These are phyloP conservation scores for Hippophae rhamnoides DNA, from an alignment of 306 rosid species.

Conservation along the genomic window DNA sequence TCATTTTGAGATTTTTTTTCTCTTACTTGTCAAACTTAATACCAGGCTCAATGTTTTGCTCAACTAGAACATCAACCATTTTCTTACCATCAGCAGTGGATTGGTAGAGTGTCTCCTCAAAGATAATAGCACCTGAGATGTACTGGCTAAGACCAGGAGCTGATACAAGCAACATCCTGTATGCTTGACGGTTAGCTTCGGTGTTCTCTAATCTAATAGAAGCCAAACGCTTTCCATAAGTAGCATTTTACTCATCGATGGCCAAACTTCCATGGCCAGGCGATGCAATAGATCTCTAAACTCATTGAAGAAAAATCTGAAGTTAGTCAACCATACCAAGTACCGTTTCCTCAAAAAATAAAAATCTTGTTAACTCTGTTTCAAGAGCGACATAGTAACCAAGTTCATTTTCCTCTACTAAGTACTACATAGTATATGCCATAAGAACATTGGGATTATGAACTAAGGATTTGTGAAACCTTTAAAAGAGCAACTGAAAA, in stretches of 20 bases:
- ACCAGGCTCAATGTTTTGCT: slow-evolving; percentile 64
- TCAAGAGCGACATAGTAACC: no score
- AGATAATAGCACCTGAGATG: slow-evolving; percentile 73
- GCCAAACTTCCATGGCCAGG: slow-evolving; percentile 90
- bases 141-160: slow-evolving; percentile 59
- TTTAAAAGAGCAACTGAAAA: no score
- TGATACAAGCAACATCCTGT: slow-evolving; percentile 61
- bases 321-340: no score
- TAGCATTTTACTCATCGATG: slow-evolving; percentile 82
- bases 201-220: slow-evolving; percentile 81
- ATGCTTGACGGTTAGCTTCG: slow-evolving; percentile 79
- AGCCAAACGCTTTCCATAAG: slow-evolving; percentile 76
- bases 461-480: no score
- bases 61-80: slow-evolving; percentile 54
- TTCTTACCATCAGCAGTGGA: slow-evolving; percentile 62
- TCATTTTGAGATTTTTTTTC: background rate
- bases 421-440: no score
- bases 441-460: no score
- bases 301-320: no score
- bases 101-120: slow-evolving; percentile 83
- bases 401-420: no score
- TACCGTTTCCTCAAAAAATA: no score
- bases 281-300: slow-evolving; percentile 59
- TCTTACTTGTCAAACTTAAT: slow-evolving; percentile 60
- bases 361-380: no score